Evolutionary conservation across 139 green algal genomes (phyloP).

Genomic region (Eudorina sp.): DNA sequence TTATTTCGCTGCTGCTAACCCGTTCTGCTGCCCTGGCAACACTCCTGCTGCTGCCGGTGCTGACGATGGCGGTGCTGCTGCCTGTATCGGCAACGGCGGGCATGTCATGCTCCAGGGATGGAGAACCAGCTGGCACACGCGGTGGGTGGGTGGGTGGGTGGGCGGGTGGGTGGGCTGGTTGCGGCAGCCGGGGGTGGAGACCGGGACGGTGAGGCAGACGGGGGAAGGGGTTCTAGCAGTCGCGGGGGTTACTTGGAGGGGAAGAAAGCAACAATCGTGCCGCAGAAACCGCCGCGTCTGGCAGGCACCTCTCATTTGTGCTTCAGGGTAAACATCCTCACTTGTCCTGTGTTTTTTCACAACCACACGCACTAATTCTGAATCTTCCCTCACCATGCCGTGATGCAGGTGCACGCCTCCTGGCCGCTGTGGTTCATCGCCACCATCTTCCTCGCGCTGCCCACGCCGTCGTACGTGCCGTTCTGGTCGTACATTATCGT

Average conservation of each 20-base stretch:
- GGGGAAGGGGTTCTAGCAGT: background rate
- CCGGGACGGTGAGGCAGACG: background rate
- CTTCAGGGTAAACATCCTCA: too few species aligned
- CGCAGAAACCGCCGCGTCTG: too few species aligned
- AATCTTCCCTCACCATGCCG: too few species aligned
- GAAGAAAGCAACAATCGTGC: too few species aligned
- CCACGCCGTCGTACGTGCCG: constrained; percentile 8
- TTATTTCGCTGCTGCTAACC: too few species aligned
- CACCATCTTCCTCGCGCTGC: constrained; percentile 35
- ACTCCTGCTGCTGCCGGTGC: background rate
- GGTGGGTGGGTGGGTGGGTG: background rate
- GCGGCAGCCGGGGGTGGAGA: background rate
- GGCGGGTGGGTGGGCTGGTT: background rate
- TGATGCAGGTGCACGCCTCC: constrained; percentile 18
- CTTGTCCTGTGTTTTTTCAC: too few species aligned
- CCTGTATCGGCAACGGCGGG: too few species aligned
- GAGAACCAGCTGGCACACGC: constrained; percentile 30
- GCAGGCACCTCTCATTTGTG: too few species aligned
- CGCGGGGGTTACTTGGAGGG: background rate
- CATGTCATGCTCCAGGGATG: constrained; percentile 29
- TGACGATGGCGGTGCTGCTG: background rate
- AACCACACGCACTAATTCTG: too few species aligned
- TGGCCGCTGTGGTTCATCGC: constrained; percentile 51
- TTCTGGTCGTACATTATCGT: constrained; percentile 37
- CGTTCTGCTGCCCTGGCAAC: too few species aligned